Evolutionary conservation across 352 stramenopile genomes (phyloP).

Genomic region (Phytophthora palmivora): DNA sequence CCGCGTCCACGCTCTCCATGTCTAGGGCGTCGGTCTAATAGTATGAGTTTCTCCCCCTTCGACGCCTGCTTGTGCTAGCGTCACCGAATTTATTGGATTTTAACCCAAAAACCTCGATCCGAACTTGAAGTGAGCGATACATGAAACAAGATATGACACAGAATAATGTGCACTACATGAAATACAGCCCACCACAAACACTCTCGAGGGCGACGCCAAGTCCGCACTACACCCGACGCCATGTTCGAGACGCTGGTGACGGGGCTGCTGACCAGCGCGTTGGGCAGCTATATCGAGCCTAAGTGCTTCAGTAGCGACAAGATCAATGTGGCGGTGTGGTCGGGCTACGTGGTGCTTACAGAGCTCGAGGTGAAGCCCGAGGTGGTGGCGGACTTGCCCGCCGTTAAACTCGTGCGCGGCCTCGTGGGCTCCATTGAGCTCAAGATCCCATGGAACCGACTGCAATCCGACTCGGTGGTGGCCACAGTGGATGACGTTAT

Average conservation of each 20-base stretch:
- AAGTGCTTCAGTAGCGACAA: slow-evolving; percentile 91
- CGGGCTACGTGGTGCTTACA: slow-evolving; percentile 84
- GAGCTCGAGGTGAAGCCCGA: slow-evolving; percentile 85
- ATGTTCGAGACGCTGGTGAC: slow-evolving; percentile 92
- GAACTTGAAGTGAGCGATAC: slow-evolving; percentile 16
- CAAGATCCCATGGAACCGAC: slow-evolving; percentile 91
- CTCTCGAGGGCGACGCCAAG: slow-evolving; percentile 3
- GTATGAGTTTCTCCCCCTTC: slow-evolving; percentile 19
- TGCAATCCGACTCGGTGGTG: slow-evolving; percentile 89
- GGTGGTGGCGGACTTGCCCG: slow-evolving; percentile 64
- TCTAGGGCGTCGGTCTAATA: slow-evolving; percentile 12
- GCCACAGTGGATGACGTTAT: slow-evolving; percentile 90
- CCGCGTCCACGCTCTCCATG: slow-evolving; percentile 89
- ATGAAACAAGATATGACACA: slow-evolving; percentile 2
- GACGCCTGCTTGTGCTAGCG: slow-evolving; percentile 30
- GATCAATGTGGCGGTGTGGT: slow-evolving; percentile 90
- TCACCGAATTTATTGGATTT: slow-evolving; percentile 4
- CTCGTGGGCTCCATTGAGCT: slow-evolving; percentile 88
- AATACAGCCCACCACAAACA: slow-evolving; percentile 14
- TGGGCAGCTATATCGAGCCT: slow-evolving; percentile 89
- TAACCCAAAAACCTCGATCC: slow-evolving; percentile 30
- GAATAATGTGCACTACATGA: slow-evolving; percentile 2
- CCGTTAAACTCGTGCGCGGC: slow-evolving; percentile 76
- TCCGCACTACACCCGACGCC: slow-evolving; percentile 3
- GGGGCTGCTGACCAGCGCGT: slow-evolving; percentile 82